These are phyloP conservation scores for Crucibulum laeve DNA, from an alignment of 768 basidiomycete species.

Conservation along the genomic window DNA sequence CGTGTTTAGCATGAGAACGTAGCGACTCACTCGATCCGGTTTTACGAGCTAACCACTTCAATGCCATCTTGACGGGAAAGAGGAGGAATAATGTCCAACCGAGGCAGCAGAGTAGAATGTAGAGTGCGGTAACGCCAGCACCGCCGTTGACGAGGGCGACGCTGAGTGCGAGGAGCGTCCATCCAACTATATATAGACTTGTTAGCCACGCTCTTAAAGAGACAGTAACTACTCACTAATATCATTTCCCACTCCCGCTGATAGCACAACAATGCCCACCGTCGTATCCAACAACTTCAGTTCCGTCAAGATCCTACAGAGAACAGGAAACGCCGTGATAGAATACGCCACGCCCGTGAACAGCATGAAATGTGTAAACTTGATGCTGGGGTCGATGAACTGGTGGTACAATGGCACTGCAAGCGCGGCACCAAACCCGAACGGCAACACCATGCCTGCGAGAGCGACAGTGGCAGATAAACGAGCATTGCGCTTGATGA, in stretches of 20 bases:
- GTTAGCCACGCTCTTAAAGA: neutral
- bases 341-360: constrained; percentile 91
- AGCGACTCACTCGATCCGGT: constrained; percentile 63
- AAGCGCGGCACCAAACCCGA: constrained; percentile 73
- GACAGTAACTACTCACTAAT: constrained; percentile 37
- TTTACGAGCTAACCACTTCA: constrained; percentile 69
- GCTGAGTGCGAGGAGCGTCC: constrained; percentile 85
- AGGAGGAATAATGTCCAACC: constrained; percentile 80
- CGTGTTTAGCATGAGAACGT: neutral
- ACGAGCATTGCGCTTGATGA: constrained; percentile 76
- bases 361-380: constrained; percentile 90
- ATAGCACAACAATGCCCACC: constrained; percentile 89
- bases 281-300: constrained; percentile 88
- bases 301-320: constrained; percentile 86
- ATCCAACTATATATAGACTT: constrained; percentile 46
- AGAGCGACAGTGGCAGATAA: constrained; percentile 67
- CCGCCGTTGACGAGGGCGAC: constrained; percentile 91
- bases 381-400: constrained; percentile 64
- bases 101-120: constrained; percentile 74
- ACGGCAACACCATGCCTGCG: constrained; percentile 85
- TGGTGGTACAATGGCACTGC: constrained; percentile 63
- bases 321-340: constrained; percentile 83
- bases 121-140: constrained; percentile 79
- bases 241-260: constrained; percentile 88
- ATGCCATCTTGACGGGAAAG: constrained; percentile 54